Base-by-base conservation (phyloP, 768 basidiomycete genomes). In the Calocybe indica region DNA sequence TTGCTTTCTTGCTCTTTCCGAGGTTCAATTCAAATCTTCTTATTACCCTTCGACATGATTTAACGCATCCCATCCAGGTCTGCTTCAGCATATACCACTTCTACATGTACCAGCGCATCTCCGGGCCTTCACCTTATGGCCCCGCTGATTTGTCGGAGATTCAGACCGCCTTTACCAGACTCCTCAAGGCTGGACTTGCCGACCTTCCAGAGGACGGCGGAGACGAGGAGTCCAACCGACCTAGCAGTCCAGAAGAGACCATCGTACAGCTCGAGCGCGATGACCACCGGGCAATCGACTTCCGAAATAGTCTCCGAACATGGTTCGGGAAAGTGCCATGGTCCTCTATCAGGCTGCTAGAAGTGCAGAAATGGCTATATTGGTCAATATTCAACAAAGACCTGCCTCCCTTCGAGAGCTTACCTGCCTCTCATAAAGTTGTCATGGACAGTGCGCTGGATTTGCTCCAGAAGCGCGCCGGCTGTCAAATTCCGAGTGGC, bases 241-340 rank as follows among this genome's bases (percentile, higher is more conserved):
- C 84, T 34, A 77, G 72, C 37, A 85, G 79, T 59, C 82, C 82
- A 3, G 76, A 70, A 6, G 84, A 89, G 61, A 55, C 68, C 6
- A 76, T 85, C 44, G 66, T 65, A 5, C 73, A 71, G 46, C 72
- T 90, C n/a, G 76, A 76, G 22, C 65, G 62, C 34, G 67, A 80
- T 49, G 88, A 92, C 56, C 82, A 80, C 7, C 78, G 86, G 6
- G 85, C 86, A 1, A 63, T 85, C 34, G 86, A 89, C 55, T 88
- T 88, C 60, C 76, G 85, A 11, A 78, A 82, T 55, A 70, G 67
- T 53, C 68, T 88, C 43, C 73, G 85, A 57, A 84, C 80, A 13
- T 87, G 90, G 90, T 94, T 94, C 62, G 67, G 75, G 47, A 81
- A 79, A 54, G 79, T 74, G 11, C 79, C 82, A 0, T 95, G 88